A percentile compares a stretch with the other conserved stretches of the same genome.
phyloP scores from a whole-genome alignment of 306 rosid species.

The Ammopiptanthus mongolicus region DNA sequence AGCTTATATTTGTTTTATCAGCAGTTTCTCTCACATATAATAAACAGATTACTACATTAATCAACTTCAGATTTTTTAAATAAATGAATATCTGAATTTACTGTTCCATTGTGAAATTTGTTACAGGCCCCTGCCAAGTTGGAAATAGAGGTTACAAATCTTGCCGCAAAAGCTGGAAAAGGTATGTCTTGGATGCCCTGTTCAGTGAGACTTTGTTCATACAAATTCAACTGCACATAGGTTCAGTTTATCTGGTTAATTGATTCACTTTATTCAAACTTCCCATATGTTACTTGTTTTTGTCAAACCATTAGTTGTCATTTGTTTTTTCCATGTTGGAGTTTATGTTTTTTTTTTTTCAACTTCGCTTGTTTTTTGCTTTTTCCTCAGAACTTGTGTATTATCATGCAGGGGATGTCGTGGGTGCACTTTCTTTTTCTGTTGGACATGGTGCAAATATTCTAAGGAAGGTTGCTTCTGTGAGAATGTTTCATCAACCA shows the following conservation, averaged over 20 bases:
- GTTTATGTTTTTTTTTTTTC: conserved; percentile 1
- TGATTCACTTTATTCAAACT: not conserved
- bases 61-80: not conserved
- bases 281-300: not conserved
- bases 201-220: conserved; percentile 10
- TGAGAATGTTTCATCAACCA: conserved; percentile 61
- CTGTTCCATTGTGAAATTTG: conserved; percentile 13
- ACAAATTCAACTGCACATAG: not conserved
- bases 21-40: not conserved
- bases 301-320: not conserved
- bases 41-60: not conserved
- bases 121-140: conserved; percentile 80
- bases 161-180: conserved; percentile 96
- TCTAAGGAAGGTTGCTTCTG: conserved; percentile 73
- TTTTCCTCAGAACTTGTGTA: conserved; percentile 10
- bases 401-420: conserved; percentile 71
- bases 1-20: too few species aligned
- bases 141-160: conserved; percentile 96
- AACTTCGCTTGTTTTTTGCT: not conserved
- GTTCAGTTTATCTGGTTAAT: conserved; percentile 4
- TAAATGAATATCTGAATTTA: not conserved
- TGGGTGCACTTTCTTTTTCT: conserved; percentile 80
- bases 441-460: conserved; percentile 70
- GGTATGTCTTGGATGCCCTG: conserved; percentile 41
- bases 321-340: not conserved